Evolutionary conservation across 441 rosid genomes (phyloP).

Genomic region (Pelargonium citronellum): DNA sequence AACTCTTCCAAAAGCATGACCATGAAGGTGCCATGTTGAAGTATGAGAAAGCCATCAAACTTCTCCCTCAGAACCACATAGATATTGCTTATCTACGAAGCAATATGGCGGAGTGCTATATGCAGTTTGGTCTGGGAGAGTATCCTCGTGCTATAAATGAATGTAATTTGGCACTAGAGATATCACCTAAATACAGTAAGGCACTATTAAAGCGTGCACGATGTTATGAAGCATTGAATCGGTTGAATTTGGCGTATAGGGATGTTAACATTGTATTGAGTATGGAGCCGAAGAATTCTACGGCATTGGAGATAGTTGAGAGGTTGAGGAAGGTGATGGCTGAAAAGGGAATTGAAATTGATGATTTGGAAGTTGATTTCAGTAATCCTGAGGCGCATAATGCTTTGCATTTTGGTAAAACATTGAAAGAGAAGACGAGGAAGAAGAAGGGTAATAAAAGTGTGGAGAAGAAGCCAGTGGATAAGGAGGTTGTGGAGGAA

Average conservation of each 20-base stretch:
- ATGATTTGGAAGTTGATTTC: slow-evolving; percentile 13
- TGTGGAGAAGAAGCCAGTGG: slow-evolving; percentile 26
- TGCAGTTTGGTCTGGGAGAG: slow-evolving; percentile 55
- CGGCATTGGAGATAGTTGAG: slow-evolving; percentile 51
- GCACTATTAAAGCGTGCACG: slow-evolving; percentile 61
- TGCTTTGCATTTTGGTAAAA: not conserved
- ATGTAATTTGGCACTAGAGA: slow-evolving; percentile 51
- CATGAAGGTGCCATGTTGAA: slow-evolving; percentile 47
- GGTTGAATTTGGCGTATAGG: slow-evolving; percentile 47
- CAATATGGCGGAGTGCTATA: slow-evolving; percentile 59
- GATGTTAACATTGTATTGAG: slow-evolving; percentile 50
- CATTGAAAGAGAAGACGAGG: slow-evolving; percentile 33
- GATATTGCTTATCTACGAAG: slow-evolving; percentile 52
- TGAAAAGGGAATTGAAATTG: slow-evolving; percentile 41
- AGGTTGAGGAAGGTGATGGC: slow-evolving; percentile 42
- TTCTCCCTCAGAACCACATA: slow-evolving; percentile 47
- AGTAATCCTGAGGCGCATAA: slow-evolving; percentile 24
- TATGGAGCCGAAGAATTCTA: slow-evolving; percentile 48
- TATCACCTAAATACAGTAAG: slow-evolving; percentile 51
- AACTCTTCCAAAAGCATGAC: slow-evolving; percentile 54
- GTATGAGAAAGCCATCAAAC: slow-evolving; percentile 54
- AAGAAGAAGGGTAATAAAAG: slow-evolving; percentile 29
- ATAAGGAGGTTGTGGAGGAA: slow-evolving; percentile 25
- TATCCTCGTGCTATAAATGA: slow-evolving; percentile 49
- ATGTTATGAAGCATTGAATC: slow-evolving; percentile 61